Conservation (phyloP, 78 protist genomes). For the Cavenderia fasciculata region DNA sequence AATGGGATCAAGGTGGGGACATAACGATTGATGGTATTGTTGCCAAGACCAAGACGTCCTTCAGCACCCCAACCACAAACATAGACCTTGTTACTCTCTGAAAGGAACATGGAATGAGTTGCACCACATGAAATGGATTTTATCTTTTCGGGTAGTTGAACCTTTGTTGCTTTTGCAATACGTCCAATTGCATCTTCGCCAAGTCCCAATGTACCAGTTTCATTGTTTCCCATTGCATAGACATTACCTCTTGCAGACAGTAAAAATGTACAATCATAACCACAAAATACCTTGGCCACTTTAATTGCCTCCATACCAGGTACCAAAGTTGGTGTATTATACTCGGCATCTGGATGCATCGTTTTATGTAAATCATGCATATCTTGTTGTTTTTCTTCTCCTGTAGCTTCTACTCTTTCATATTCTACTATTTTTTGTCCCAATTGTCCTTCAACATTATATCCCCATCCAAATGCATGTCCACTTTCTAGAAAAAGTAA, state of each 20-base stretch:
- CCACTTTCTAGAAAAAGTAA: constrained; percentile 5
- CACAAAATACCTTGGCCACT: constrained; percentile 56
- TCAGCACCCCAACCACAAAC: constrained; percentile 68
- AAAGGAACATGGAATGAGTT: constrained; percentile 32
- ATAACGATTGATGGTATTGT: constrained; percentile 39
- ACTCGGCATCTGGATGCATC: constrained; percentile 40
- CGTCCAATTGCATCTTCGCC: constrained; percentile 32
- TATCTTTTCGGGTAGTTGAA: constrained; percentile 22
- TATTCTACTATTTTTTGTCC: constrained; percentile 68
- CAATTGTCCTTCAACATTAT: constrained; percentile 66
- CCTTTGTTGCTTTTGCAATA: constrained; percentile 34
- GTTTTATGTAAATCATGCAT: neutral
- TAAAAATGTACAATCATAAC: constrained; percentile 48
- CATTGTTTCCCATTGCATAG: constrained; percentile 61
- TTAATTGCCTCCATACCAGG: constrained; percentile 25
- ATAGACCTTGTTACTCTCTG: constrained; percentile 19
- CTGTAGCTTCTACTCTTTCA: constrained; percentile 21
- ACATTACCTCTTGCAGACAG: constrained; percentile 67
- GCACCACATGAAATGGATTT: constrained; percentile 24
- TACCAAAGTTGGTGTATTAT: constrained; percentile 27
- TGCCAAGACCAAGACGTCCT: constrained; percentile 59
- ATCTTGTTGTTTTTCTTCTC: neutral
- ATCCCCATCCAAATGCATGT: constrained; percentile 74
- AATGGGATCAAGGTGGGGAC: neutral
- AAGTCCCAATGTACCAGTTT: constrained; percentile 33